phyloP scores from a whole-genome alignment of 2,329 filamentous ascomycete genomes.

The Colletotrichum tabaci region DNA sequence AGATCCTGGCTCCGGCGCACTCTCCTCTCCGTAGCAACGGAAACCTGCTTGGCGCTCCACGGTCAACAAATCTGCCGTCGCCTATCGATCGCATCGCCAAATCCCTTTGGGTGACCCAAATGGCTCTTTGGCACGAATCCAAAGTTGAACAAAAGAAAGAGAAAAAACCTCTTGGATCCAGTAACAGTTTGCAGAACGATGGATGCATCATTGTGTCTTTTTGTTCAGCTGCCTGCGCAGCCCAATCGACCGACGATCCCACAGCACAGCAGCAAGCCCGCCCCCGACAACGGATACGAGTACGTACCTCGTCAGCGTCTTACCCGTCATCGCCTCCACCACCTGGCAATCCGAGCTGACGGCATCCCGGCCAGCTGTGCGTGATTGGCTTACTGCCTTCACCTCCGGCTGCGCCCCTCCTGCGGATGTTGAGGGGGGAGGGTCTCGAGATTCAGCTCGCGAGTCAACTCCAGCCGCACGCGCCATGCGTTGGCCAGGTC shows the following conservation, averaged over 20 bases:
- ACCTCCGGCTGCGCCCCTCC: not conserved
- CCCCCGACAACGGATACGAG: not conserved
- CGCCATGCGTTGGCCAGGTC: constrained; percentile 36
- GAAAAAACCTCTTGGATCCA: no score
- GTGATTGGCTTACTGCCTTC: constrained; percentile 12
- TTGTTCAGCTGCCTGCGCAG: constrained; percentile 18
- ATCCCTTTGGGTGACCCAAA: no score
- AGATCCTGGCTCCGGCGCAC: constrained; percentile 26
- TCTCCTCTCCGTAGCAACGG: constrained; percentile 39
- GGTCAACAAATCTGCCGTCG: constrained; percentile 35
- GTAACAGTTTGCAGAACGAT: not conserved
- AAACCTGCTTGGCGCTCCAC: constrained; percentile 12
- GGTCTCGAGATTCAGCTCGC: not conserved
- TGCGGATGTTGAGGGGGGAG: not conserved
- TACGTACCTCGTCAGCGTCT: constrained; percentile 8
- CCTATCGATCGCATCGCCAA: not conserved
- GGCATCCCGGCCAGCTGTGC: constrained; percentile 2
- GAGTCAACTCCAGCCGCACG: constrained; percentile 33
- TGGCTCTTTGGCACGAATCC: no score
- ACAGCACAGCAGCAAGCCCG: constrained; percentile 9
- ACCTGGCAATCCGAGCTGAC: constrained; percentile 7
- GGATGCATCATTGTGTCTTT: constrained; percentile 1
- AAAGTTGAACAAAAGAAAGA: no score
- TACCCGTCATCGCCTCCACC: constrained; percentile 2
- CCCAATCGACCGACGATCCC: not conserved